These are phyloP conservation scores for Tetracladium setigerum DNA, from an alignment of 495 filamentous ascomycete species.

Conservation along the genomic window DNA sequence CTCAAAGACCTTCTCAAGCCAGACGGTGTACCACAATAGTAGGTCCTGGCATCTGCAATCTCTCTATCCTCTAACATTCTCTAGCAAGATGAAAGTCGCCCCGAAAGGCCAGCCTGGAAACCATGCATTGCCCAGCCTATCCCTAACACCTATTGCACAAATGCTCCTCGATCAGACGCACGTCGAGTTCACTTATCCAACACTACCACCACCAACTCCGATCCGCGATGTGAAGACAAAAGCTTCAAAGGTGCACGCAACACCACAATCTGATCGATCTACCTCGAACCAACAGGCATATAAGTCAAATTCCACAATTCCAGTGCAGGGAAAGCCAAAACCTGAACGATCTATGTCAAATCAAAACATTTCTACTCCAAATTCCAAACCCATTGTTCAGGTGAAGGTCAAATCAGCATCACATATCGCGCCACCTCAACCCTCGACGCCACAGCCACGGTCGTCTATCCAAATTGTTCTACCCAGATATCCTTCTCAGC, in stretches of 20 bases:
- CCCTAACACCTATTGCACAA: slow-evolving; percentile 19
- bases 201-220: slow-evolving; percentile 9
- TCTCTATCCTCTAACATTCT: slow-evolving; percentile 12
- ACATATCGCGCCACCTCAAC: too few species aligned
- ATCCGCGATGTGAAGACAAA: too few species aligned
- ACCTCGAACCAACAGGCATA: slow-evolving; percentile 20
- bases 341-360: neutral
- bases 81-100: slow-evolving; percentile 62
- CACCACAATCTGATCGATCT: neutral
- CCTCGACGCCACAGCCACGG: too few species aligned
- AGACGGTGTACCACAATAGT: slow-evolving; percentile 54
- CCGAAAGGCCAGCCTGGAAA: slow-evolving; percentile 5
- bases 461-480: too few species aligned
- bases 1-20: slow-evolving; percentile 63
- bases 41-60: neutral
- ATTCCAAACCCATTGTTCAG: too few species aligned
- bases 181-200: slow-evolving; percentile 17
- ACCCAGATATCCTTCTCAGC: too few species aligned
- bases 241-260: too few species aligned
- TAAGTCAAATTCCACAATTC: slow-evolving; percentile 21
- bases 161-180: slow-evolving; percentile 16
- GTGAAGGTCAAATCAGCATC: too few species aligned
- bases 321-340: slow-evolving; percentile 14
- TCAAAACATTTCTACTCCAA: too few species aligned
- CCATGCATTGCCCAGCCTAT: neutral